Evolutionary conservation across 2,329 filamentous ascomycete species (phyloP).

Genomic region (Paramyrothecium roridum): DNA sequence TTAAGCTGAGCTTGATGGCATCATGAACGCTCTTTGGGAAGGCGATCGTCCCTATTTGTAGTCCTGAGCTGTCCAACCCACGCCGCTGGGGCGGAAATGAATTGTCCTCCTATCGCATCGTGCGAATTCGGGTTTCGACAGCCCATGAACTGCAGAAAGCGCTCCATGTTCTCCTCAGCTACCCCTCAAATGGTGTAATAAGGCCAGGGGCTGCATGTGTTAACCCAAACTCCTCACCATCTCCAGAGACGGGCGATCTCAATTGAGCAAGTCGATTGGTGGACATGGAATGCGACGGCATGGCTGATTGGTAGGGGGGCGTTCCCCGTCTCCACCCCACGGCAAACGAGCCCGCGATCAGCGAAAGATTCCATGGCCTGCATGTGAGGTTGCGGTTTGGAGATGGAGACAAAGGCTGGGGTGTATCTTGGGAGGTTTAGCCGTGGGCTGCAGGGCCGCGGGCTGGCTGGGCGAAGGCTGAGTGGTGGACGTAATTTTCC

Average conservation of each 20-base stretch:
- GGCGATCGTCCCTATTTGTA: no score
- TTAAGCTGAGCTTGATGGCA: no score
- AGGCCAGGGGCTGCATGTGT: neutral
- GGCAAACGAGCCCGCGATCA: neutral
- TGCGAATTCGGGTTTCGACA: neutral
- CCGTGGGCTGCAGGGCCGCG: neutral
- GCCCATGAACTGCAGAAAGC: neutral
- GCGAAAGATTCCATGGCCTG: neutral
- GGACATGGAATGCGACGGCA: neutral
- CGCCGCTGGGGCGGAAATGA: neutral
- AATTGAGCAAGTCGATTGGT: neutral
- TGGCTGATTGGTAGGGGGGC: neutral
- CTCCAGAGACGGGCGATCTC: neutral
- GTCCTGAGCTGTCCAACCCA: no score
- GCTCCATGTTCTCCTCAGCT: neutral
- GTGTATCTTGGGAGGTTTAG: neutral
- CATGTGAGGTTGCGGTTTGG: neutral
- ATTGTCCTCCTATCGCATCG: neutral
- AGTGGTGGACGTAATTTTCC: constrained; percentile 1
- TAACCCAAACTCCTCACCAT: neutral
- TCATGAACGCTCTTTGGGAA: no score
- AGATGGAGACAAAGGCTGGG: neutral
- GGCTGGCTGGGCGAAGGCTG: neutral
- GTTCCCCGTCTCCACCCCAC: no score
- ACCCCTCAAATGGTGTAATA: neutral